These are phyloP conservation scores for Rhizopogon rudus DNA, from an alignment of 768 basidiomycete species.

Conservation along the genomic window DNA sequence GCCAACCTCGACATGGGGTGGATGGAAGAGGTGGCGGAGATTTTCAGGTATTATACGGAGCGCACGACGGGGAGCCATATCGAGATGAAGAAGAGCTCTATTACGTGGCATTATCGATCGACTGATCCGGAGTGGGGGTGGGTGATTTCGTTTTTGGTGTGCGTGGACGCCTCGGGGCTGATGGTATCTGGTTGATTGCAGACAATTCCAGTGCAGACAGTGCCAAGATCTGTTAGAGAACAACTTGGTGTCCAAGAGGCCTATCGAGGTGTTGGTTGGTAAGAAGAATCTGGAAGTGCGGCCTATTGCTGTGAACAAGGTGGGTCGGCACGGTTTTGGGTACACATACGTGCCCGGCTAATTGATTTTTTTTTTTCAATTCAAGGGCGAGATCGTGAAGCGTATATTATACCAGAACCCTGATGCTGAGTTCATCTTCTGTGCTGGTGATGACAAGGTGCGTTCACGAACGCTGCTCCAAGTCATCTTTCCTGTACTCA, in stretches of 20 bases:
- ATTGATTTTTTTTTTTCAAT: neutral
- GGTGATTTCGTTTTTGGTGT: slow-evolving; percentile 23
- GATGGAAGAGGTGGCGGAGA: slow-evolving; percentile 93
- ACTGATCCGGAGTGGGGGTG: slow-evolving; percentile 96
- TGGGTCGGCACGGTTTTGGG: slow-evolving; percentile 11
- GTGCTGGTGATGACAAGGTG: slow-evolving; percentile 97
- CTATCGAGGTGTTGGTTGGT: slow-evolving; percentile 95
- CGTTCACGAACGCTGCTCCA: neutral
- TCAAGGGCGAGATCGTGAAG: slow-evolving; percentile 91
- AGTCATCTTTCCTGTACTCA: neutral
- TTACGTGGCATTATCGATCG: slow-evolving; percentile 96
- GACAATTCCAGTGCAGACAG: slow-evolving; percentile 92
- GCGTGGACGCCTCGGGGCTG: neutral
- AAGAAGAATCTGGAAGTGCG: slow-evolving; percentile 99
- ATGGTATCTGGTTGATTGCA: slow-evolving; percentile 19
- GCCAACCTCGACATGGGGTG: slow-evolving; percentile 92
- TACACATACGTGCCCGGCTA: neutral
- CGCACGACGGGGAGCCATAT: slow-evolving; percentile 95
- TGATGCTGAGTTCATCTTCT: slow-evolving; percentile 93
- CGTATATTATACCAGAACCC: slow-evolving; percentile 89
- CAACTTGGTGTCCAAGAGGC: slow-evolving; percentile 86
- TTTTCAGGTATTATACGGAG: slow-evolving; percentile 96
- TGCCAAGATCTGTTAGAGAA: slow-evolving; percentile 96
- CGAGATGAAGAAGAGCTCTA: slow-evolving; percentile 94
- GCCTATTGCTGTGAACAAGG: slow-evolving; percentile 93